Evolutionary conservation across 192 early-diverging fungal genomes (phyloP).

Genomic region (Mortierella alpina): DNA sequence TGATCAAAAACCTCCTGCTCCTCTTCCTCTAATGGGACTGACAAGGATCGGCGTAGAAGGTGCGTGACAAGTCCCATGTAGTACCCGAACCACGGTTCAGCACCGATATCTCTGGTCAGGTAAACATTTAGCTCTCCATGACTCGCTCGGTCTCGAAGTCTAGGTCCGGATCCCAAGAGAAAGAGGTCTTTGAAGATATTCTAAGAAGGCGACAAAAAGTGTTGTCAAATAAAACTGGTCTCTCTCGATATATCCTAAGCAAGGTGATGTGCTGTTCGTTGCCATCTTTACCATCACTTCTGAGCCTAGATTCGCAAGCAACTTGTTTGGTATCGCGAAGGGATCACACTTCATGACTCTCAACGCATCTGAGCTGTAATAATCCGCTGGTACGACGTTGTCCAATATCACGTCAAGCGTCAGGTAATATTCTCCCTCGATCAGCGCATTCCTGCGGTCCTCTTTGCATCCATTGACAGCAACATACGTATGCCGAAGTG

Average conservation of each 20-base stretch:
- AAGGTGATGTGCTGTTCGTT: background rate
- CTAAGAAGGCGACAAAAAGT: slow-evolving; percentile 6
- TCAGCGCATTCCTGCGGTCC: slow-evolving; percentile 29
- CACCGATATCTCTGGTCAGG: slow-evolving; percentile 14
- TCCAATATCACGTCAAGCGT: slow-evolving; percentile 42
- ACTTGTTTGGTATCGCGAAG: slow-evolving; percentile 10
- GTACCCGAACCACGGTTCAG: slow-evolving; percentile 29
- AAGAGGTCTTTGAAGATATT: slow-evolving; percentile 36
- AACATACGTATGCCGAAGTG: slow-evolving; percentile 26
- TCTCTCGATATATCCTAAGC: too few species aligned
- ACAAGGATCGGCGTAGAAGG: slow-evolving; percentile 9
- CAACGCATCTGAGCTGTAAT: slow-evolving; percentile 1
- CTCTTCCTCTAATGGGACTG: too few species aligned
- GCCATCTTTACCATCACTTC: slow-evolving; percentile 15
- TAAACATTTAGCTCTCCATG: slow-evolving; percentile 39
- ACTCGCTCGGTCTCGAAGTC: slow-evolving; percentile 39
- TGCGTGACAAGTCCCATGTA: slow-evolving; percentile 13
- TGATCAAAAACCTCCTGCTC: background rate
- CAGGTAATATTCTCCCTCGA: slow-evolving; percentile 47
- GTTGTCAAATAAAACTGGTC: background rate
- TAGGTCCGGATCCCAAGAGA: slow-evolving; percentile 12
- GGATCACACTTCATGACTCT: background rate
- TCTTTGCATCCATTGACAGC: slow-evolving; percentile 32
- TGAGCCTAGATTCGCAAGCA: slow-evolving; percentile 5
- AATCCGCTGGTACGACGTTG: slow-evolving; percentile 23